phyloP scores from a whole-genome alignment of 257 asterid genomes.

The Gentiana macrophylla region DNA sequence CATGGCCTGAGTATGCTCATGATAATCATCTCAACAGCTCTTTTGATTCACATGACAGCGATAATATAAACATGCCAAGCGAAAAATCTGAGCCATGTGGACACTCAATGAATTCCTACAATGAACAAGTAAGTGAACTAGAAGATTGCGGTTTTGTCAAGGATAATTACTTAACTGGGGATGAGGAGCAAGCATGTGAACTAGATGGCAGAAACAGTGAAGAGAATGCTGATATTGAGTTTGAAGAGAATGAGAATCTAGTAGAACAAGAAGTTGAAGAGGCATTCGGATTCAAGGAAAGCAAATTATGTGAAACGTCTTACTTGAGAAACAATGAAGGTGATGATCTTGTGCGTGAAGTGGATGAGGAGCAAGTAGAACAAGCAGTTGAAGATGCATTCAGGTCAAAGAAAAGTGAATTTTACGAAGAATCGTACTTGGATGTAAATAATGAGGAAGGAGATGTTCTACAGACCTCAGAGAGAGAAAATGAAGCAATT shows the following conservation, averaged over 20 bases:
- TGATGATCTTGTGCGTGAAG: slow-evolving; percentile 10
- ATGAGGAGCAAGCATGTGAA: slow-evolving; percentile 2
- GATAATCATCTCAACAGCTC: slow-evolving; percentile 22
- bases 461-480: slow-evolving; percentile 8
- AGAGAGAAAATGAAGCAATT: too few relatives aligned
- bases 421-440: slow-evolving; percentile 16
- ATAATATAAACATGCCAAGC: slow-evolving; percentile 13
- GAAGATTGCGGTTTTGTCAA: slow-evolving; percentile 15
- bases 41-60: slow-evolving; percentile 21
- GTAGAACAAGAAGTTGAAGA: slow-evolving; percentile 17
- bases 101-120: slow-evolving; percentile 16
- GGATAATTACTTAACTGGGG: slow-evolving; percentile 11
- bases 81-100: slow-evolving; percentile 28
- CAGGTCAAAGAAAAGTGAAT: slow-evolving; percentile 19
- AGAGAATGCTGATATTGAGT: slow-evolving; percentile 9
- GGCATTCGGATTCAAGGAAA: slow-evolving; percentile 15
- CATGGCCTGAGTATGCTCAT: slow-evolving; percentile 23
- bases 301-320: slow-evolving; percentile 20
- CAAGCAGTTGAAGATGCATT: slow-evolving; percentile 16
- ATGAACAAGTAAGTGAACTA: slow-evolving; percentile 21
- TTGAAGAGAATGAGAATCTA: slow-evolving; percentile 19
- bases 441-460: slow-evolving; percentile 18
- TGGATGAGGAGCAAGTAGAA: slow-evolving; percentile 21
- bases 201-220: slow-evolving; percentile 1
- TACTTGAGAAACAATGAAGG: slow-evolving; percentile 6